Evolutionary conservation across 352 stramenopile genomes (phyloP), one percentile per base, ranked within the genome.

Genomic region (Saprolegnia parasitica): DNA sequence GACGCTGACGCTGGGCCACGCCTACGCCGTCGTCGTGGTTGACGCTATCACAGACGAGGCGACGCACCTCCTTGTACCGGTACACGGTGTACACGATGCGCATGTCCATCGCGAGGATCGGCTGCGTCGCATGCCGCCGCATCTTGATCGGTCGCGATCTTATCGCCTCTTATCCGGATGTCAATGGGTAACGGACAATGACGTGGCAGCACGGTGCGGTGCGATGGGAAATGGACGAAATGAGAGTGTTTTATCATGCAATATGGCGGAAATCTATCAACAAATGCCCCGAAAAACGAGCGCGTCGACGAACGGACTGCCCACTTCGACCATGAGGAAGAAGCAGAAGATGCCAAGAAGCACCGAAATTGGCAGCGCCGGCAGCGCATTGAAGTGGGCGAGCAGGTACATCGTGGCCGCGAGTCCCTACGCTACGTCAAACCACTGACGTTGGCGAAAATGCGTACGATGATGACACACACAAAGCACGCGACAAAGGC

Each of bases 291-390:
- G 46, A 55, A 62, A 62, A 13, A 61, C 45, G 23, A 70, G 54
- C 18, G 55, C 47, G 21, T 58, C 54, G 39, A 70, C 15, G 39
- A 49, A 70, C 29, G 46, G n/a, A 37, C 35, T 65, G 24, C 13
- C 60, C 10, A 49, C 50, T 52, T 42, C 32, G 26, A 50, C 46
- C 63, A 70, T 70, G 32, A 52, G n/a, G 55, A 74, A 73, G 29
- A 81, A 90, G 40, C 72, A 61, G 47, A 74, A 46, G 71, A 91
- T 84, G 29, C 86, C 78, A 9, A 92, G 73, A 54, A 98, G 96
- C 56, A 99, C 97, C 13, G 90, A 98, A 71, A 99, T 98, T 0
- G 97, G 96, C 18, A 99, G 77, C 10, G 96, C 96, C 11, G 94
- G 93, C 52, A 99, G 78, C 20, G 96, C 96, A 26, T 98, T 85